A percentile compares a stretch with the other conserved stretches of the same genome.
Evolutionary conservation across 2,329 filamentous ascomycete genomes (phyloP).

Genomic region (Helotiales sp.): DNA sequence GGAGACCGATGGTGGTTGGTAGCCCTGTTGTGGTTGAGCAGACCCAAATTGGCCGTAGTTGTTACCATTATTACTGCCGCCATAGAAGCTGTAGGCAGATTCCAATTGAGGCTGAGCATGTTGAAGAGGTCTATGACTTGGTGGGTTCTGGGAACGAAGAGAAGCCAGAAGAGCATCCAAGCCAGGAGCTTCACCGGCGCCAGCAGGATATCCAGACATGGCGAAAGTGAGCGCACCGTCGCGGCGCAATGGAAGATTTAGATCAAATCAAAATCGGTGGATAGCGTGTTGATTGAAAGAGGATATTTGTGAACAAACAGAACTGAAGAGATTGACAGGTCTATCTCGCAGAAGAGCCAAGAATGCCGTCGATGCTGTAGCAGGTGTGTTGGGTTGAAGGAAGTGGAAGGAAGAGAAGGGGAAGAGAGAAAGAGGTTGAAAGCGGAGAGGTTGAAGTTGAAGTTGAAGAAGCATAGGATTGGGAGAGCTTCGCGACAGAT

Average conservation of each 20-base stretch:
- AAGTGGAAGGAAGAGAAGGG: slow-evolving; percentile 6
- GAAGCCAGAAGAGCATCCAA: slow-evolving; percentile 44
- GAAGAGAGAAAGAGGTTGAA: slow-evolving; percentile 12
- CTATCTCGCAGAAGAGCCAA: slow-evolving; percentile 20
- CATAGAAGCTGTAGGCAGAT: slow-evolving; percentile 41
- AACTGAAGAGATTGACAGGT: slow-evolving; percentile 16
- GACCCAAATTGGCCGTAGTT: slow-evolving; percentile 38
- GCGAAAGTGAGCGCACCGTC: slow-evolving; percentile 38
- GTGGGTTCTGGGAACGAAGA: slow-evolving; percentile 38
- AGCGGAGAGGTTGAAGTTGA: slow-evolving; percentile 12
- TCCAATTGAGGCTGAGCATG: slow-evolving; percentile 37
- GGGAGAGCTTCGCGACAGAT: slow-evolving; percentile 1
- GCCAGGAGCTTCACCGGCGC: slow-evolving; percentile 37
- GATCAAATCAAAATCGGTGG: slow-evolving; percentile 37
- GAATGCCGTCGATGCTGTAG: slow-evolving; percentile 16
- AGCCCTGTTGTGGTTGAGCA: slow-evolving; percentile 44
- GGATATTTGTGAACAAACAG: slow-evolving; percentile 18
- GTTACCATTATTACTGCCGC: slow-evolving; percentile 34
- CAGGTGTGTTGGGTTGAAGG: slow-evolving; percentile 10
- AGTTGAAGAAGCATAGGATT: slow-evolving; percentile 4
- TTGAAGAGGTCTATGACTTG: slow-evolving; percentile 18
- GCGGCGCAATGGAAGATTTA: slow-evolving; percentile 39
- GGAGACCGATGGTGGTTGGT: slow-evolving; percentile 61
- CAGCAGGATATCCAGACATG: slow-evolving; percentile 44
- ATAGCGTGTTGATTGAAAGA: slow-evolving; percentile 16